phyloP scores from a whole-genome alignment of 495 filamentous ascomycete genomes.

The Talaromyces thailandensis region DNA sequence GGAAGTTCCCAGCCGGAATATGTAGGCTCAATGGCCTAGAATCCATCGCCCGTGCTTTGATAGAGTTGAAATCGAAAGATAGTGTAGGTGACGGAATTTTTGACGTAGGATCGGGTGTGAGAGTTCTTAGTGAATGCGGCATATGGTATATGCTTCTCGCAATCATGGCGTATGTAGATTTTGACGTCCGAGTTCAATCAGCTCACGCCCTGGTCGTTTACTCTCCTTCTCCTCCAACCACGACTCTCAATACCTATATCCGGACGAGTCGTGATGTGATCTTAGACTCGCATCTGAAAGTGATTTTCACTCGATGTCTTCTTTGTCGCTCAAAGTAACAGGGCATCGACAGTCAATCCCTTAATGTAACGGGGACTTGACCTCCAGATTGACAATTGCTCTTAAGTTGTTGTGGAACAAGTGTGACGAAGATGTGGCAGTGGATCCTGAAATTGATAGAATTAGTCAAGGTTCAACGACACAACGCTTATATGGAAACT shows the following conservation, averaged over 20 bases:
- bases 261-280: background rate
- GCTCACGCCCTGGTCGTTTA: background rate
- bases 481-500: background rate
- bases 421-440: background rate
- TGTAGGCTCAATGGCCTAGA: slow-evolving; percentile 55
- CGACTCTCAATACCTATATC: background rate
- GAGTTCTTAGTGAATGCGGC: slow-evolving; percentile 9
- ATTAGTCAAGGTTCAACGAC: slow-evolving; percentile 1
- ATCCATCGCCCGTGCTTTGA: slow-evolving; percentile 47
- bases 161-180: slow-evolving; percentile 10
- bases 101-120: slow-evolving; percentile 36
- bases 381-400: background rate
- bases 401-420: background rate
- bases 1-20: slow-evolving; percentile 54
- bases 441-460: slow-evolving; percentile 1
- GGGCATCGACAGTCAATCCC: background rate
- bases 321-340: background rate
- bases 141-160: slow-evolving; percentile 16
- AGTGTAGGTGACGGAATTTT: slow-evolving; percentile 26
- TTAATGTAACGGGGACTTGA: background rate
- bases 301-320: background rate
- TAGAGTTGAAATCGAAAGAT: slow-evolving; percentile 48
- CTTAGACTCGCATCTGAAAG: background rate
- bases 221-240: background rate
- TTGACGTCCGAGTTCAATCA: background rate